Percentiles rank a stretch among this genome's conserved stretches.
Evolutionary conservation across 2,329 filamentous ascomycete species (phyloP).

Genomic region (Trichoderma hamatum): DNA sequence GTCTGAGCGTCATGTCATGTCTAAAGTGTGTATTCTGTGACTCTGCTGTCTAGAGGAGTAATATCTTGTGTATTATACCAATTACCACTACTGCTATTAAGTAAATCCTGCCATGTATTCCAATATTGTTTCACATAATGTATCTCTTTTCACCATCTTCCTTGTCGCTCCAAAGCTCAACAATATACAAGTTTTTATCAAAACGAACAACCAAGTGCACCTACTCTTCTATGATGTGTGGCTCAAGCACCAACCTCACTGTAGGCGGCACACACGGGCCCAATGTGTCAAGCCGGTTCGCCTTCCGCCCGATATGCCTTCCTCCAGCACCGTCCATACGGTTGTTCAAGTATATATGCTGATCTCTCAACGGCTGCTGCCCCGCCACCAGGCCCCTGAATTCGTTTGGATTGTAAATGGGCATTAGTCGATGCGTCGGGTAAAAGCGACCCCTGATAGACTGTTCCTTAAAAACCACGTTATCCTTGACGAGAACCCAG

Average conservation of each 20-base stretch:
- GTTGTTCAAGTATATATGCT: constrained; percentile 56
- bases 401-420: constrained; percentile 48
- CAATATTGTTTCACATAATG: background rate
- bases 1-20: background rate
- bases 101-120: background rate
- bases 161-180: background rate
- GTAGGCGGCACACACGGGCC: constrained; percentile 47
- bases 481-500: constrained; percentile 49
- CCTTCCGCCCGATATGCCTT: constrained; percentile 46
- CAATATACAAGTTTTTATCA: no score
- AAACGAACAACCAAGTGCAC: background rate
- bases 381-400: constrained; percentile 44
- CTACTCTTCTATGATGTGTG: constrained; percentile 42
- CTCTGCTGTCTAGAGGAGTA: background rate
- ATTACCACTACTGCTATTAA: background rate
- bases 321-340: constrained; percentile 48
- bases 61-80: background rate
- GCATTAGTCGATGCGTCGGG: constrained; percentile 56
- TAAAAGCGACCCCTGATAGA: constrained; percentile 61
- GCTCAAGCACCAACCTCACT: constrained; percentile 41
- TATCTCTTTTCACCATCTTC: background rate
- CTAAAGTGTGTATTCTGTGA: background rate
- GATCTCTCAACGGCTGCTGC: constrained; percentile 48
- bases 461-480: constrained; percentile 51
- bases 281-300: constrained; percentile 48